Base-by-base conservation (phyloP, 768 basidiomycete genomes). In the Hypholoma fasciculare region DNA sequence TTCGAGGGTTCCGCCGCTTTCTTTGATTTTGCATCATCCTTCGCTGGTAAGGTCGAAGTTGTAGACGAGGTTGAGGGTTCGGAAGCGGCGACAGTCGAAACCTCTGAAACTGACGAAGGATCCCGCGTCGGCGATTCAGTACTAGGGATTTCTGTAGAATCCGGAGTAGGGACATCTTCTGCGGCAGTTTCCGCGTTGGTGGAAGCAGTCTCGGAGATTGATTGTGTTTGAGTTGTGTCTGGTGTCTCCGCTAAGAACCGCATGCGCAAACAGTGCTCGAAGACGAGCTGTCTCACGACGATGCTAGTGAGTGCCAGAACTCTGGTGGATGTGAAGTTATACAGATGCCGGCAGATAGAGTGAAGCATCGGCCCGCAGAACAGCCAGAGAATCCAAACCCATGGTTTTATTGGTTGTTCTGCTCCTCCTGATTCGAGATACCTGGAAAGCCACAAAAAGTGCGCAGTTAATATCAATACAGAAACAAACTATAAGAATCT, bases 391-490 rank as follows among this genome's bases (percentile, higher is more conserved):
- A 49, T 83, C 80, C 54, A 90, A 3, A 64, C 52, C 63, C 63
- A 64, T 1, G 60, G 63, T 36, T 79, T 78, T 30, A 87, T 69
- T 7, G 69, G 61, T 0, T 85, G 77, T 19, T 69, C 76, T 58
- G 76, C 63, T 4, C 83, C 84, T 13, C 74, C 71, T 4, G 65
- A 76, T 69, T 89, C 87, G 17, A 90, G 70, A 63, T 88, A 85
- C 43, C 81, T 86, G 57, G 7, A 27, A 14, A n/a, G 17, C 16
- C n/a, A 34, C 62, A 14, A n/a, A 36, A 43, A 43, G 74, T 12
- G 62, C 57, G 76, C 75, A n/a, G 59, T 58, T 11, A 61, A 48
- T 19, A 23, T 30, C 67, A n/a, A 17, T 65, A 65, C 36, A 69
- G 56, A 23, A 71, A 38, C 38, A 4, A 17, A 3, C 9, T 19